phyloP scores from a whole-genome alignment of 495 filamentous ascomycete genomes.

The Aspergillus heteromorphus region DNA sequence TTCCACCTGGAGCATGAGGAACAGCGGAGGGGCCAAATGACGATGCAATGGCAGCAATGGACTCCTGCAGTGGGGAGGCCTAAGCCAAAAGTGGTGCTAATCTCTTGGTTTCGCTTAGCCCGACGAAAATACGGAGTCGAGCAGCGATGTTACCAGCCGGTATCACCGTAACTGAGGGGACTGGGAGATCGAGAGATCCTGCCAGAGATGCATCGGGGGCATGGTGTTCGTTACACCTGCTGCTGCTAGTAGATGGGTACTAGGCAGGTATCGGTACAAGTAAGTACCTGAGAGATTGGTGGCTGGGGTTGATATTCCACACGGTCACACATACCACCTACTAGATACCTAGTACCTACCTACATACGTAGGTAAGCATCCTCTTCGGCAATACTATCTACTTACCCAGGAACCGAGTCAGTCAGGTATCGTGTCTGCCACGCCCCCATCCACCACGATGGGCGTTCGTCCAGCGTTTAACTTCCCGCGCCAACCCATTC shows the following conservation, averaged over 20 bases:
- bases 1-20: neutral
- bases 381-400: too few relatives aligned
- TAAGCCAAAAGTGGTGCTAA: neutral
- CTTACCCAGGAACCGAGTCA: neutral
- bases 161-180: neutral
- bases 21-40: neutral
- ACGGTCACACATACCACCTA: too few relatives aligned
- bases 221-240: neutral
- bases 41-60: conserved; percentile 1
- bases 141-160: neutral
- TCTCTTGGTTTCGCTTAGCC: neutral
- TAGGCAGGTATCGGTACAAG: too few relatives aligned
- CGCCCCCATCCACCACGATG: neutral
- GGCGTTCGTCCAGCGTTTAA: neutral
- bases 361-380: too few relatives aligned
- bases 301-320: too few relatives aligned
- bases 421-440: neutral
- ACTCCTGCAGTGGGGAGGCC: neutral
- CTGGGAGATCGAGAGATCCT: neutral
- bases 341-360: too few relatives aligned
- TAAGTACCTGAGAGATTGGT: too few relatives aligned
- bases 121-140: neutral
- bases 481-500: neutral
- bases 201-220: neutral
- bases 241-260: neutral